Percentiles rank a stretch among this genome's conserved stretches.
Evolutionary conservation across 2,329 filamentous ascomycete genomes (phyloP).

Genomic region (Stromatinia cepivora): DNA sequence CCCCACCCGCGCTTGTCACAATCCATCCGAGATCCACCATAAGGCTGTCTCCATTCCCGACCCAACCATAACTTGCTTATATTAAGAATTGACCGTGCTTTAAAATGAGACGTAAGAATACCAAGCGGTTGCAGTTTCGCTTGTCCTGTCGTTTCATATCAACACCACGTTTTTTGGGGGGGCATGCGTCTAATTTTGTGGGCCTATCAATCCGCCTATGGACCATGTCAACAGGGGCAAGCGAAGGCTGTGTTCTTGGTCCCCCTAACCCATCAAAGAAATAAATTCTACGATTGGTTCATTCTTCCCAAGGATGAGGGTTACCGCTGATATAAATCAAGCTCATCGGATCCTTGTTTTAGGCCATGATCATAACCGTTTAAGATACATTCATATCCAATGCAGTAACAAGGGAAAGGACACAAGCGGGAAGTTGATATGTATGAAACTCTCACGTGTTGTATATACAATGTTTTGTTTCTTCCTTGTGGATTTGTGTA

Average conservation of each 20-base stretch:
- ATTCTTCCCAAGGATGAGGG: conserved; percentile 1
- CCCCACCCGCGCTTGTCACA: conserved; percentile 16
- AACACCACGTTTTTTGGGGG: conserved; percentile 7
- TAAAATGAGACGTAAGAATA: neutral
- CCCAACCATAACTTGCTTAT: neutral
- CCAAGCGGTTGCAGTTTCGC: conserved; percentile 16
- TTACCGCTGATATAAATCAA: conserved; percentile 2
- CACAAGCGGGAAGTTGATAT: neutral
- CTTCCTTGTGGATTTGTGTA: neutral
- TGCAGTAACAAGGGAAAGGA: neutral
- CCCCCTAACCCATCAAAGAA: neutral
- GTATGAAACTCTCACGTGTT: neutral
- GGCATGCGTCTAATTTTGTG: conserved; percentile 18
- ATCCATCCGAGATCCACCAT: conserved; percentile 16
- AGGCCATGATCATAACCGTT: neutral
- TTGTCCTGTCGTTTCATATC: conserved; percentile 1
- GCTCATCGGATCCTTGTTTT: neutral
- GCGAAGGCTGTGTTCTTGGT: conserved; percentile 11
- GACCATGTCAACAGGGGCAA: neutral
- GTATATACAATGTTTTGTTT: neutral
- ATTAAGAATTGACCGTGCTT: conserved; percentile 1
- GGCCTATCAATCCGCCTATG: conserved; percentile 14
- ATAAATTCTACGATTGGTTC: conserved; percentile 9
- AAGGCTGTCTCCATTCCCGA: conserved; percentile 18
- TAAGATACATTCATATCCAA: conserved; percentile 1